Base-by-base conservation (phyloP, 2,329 filamentous ascomycete species). In the Talaromyces pinophilus region DNA sequence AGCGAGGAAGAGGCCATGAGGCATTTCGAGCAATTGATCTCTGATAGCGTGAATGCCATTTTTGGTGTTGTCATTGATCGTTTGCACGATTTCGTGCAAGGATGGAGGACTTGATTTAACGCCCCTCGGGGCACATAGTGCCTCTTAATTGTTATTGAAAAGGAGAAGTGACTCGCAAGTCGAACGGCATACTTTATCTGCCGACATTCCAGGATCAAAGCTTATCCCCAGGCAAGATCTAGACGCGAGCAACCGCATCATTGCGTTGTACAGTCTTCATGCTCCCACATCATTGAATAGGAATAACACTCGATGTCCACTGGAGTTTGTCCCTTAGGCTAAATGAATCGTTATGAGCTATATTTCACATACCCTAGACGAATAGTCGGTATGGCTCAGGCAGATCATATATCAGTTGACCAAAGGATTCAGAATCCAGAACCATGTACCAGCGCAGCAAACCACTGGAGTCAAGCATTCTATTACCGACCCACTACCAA, bases 31-130 rank as follows among this genome's bases (percentile, higher is more conserved):
- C 87, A 90, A 69, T 85, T 98, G 67, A 96, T 99, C 75, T 92
- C 95, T 72, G 93, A 97, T 76, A 94, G 92, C 69, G 85, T 95
- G 69, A 93, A 92, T 77, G 93, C 93, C 57, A 89, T 96, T 73
- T 93, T 96, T 71, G 93, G 93, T 0, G 92, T 96, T 3, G 90
- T 98, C 46, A 97, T 99, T 82, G 95, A 99, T 82, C 89, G 92
- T 72, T 82, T 98, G 71, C 95, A 99, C 81, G 93, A 94, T 72
- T 88, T 97, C 81, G 92, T 96, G 68, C 95, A 99, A 82, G 91
- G 92, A 63, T 94, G 94, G 82, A 87, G 92, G 77, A 89, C 90
- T n/a, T 92, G 57, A 67, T 48, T 15, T 15, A 17, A 55, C 3
- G 3, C 19, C 10, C 15, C 10, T 48, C 10, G 3, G 10, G 11